These are phyloP conservation scores for Alisma plantagoaquatica DNA, from an alignment of 106 monocot genomes.

Conservation along the genomic window DNA sequence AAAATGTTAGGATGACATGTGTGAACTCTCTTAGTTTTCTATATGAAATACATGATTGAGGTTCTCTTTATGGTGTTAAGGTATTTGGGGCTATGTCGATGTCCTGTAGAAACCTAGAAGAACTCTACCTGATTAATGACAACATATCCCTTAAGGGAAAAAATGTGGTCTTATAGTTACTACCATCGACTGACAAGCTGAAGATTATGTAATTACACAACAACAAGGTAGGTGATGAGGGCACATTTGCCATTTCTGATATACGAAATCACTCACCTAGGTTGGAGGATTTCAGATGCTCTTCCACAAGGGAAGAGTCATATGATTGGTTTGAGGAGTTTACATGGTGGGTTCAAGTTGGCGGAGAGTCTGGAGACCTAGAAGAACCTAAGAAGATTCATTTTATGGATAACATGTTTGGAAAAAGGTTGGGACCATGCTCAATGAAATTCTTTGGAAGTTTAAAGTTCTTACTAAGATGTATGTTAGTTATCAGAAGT, in stretches of 20 bases:
- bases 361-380: constrained; percentile 58
- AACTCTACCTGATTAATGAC: constrained; percentile 87
- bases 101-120: constrained; percentile 62
- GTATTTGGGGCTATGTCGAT: constrained; percentile 68
- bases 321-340: no score
- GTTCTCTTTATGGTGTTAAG: no score
- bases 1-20: no score
- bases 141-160: constrained; percentile 90
- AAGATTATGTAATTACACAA: constrained; percentile 84
- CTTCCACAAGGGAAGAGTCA: constrained; percentile 74
- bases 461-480: constrained; percentile 47
- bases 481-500: constrained; percentile 71
- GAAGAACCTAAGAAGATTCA: constrained; percentile 52
- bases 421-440: constrained; percentile 55
- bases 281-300: constrained; percentile 81
- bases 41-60: no score
- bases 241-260: constrained; percentile 5
- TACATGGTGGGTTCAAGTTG: constrained; percentile 56
- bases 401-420: constrained; percentile 79
- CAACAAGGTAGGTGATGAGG: constrained; percentile 31
- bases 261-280: constrained; percentile 1
- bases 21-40: no score
- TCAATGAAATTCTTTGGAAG: constrained; percentile 42
- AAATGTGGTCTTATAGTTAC: constrained; percentile 54
- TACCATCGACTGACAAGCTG: constrained; percentile 72